phyloP scores from a whole-genome alignment of 192 early-diverging fungal genomes.

The Martensiomyces pterosporus region DNA sequence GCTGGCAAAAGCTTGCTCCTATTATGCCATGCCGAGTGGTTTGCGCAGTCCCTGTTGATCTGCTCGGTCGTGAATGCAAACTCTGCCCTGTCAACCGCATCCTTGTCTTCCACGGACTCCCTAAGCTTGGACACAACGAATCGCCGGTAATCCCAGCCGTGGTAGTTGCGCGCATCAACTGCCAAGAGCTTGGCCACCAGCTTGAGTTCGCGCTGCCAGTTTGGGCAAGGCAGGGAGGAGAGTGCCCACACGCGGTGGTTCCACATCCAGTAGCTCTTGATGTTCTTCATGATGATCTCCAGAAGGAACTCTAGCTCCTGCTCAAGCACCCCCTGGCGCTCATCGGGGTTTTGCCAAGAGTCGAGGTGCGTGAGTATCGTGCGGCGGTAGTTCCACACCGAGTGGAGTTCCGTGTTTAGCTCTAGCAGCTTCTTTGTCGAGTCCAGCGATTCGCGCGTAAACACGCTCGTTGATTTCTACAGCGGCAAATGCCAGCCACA shows the following conservation, averaged over 20 bases:
- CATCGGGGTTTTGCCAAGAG: slow-evolving; percentile 9
- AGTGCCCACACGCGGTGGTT: slow-evolving; percentile 94
- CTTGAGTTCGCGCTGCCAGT: slow-evolving; percentile 75
- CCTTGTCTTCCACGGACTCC: slow-evolving; percentile 19
- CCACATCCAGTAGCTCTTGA: slow-evolving; percentile 98
- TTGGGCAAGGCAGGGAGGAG: slow-evolving; percentile 64
- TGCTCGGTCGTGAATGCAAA: slow-evolving; percentile 87
- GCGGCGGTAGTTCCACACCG: slow-evolving; percentile 92
- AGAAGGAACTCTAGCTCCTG: slow-evolving; percentile 76
- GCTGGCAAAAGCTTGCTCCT: slow-evolving; percentile 72
- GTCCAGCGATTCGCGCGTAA: slow-evolving; percentile 52
- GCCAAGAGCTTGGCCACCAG: slow-evolving; percentile 77
- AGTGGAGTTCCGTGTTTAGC: slow-evolving; percentile 89
- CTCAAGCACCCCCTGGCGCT: slow-evolving; percentile 17
- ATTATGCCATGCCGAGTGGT: slow-evolving; percentile 99
- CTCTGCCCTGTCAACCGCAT: slow-evolving; percentile 54
- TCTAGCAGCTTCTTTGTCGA: slow-evolving; percentile 68
- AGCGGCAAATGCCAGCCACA: no score
- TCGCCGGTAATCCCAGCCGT: slow-evolving; percentile 97
- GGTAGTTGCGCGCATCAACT: slow-evolving; percentile 92
- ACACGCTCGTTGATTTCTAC: slow-evolving; percentile 8
- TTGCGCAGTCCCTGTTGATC: slow-evolving; percentile 90
- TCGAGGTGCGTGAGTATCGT: slow-evolving; percentile 52
- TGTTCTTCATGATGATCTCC: slow-evolving; percentile 66
- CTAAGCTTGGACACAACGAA: slow-evolving; percentile 61